phyloP scores from a whole-genome alignment of 2,329 filamentous ascomycete genomes.

The Purpureocillium takamizusanense region DNA sequence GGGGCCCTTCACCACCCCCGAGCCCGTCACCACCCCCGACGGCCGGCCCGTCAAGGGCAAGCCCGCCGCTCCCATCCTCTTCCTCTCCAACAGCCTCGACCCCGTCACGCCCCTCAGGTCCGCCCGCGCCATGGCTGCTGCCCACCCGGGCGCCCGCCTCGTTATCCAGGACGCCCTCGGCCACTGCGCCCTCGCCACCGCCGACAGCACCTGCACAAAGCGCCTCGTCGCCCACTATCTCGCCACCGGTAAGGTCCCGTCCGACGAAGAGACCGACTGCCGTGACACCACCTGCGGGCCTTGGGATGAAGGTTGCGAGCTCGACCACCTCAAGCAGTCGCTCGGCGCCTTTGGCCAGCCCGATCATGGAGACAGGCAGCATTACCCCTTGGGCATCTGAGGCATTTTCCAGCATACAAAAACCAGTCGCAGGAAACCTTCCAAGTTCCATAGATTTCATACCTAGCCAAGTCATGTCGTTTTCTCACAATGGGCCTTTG shows the following conservation, averaged over 20 bases:
- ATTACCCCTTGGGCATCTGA: constrained; percentile 3
- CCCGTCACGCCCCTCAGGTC: constrained; percentile 34
- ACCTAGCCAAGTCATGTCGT: too few species aligned
- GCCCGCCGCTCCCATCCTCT: constrained; percentile 33
- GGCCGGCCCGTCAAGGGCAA: constrained; percentile 11
- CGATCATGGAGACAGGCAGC: neutral
- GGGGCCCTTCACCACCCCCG: constrained; percentile 22
- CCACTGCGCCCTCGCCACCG: constrained; percentile 12
- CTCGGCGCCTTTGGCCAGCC: neutral
- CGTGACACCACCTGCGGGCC: constrained; percentile 7
- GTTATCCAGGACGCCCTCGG: constrained; percentile 20
- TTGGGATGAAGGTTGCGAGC: constrained; percentile 8
- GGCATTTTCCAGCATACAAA: too few species aligned
- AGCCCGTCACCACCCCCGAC: constrained; percentile 10
- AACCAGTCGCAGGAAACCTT: too few species aligned
- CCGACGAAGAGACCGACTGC: constrained; percentile 6
- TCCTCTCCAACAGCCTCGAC: constrained; percentile 31
- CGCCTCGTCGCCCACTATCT: constrained; percentile 16
- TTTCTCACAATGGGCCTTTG: too few species aligned
- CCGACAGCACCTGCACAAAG: constrained; percentile 12
- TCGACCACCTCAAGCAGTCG: neutral
- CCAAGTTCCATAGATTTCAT: too few species aligned
- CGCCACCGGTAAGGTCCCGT: constrained; percentile 18
- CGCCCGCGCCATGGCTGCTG: constrained; percentile 21
- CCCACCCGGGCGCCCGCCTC: constrained; percentile 18